Conservation (phyloP, 495 filamentous ascomycete genomes). For the Hyaloscypha bicolor region DNA sequence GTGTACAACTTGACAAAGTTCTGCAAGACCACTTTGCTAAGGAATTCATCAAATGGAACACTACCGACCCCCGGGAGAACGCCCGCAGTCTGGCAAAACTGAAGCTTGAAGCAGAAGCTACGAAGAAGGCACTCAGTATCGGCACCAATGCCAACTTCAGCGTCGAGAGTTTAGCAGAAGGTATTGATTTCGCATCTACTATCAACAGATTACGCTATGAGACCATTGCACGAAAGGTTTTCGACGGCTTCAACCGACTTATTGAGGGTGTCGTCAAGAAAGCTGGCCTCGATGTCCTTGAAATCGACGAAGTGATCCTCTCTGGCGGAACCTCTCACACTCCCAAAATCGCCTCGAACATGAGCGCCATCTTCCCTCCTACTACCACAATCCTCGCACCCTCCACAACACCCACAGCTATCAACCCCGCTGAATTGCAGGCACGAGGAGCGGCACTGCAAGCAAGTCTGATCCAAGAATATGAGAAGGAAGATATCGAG, state of each 20-base stretch:
- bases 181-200: conserved; percentile 86
- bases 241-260: conserved; percentile 82
- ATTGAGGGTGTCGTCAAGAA: conserved; percentile 86
- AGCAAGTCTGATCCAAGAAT: conserved; percentile 88
- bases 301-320: conserved; percentile 93
- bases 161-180: conserved; percentile 84
- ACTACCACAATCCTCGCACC: conserved; percentile 81
- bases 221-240: conserved; percentile 80
- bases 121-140: conserved; percentile 86
- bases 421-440: conserved; percentile 91
- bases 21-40: conserved; percentile 96
- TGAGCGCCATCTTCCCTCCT: conserved; percentile 77
- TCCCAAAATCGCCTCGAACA: conserved; percentile 80
- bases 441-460: conserved; percentile 94
- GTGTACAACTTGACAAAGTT: conserved; percentile 80
- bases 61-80: conserved; percentile 82
- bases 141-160: conserved; percentile 86
- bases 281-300: conserved; percentile 87
- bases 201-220: conserved; percentile 95
- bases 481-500: conserved; percentile 89
- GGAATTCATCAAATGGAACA: conserved; percentile 95
- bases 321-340: conserved; percentile 93
- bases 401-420: conserved; percentile 69
- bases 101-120: conserved; percentile 84
- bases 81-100: conserved; percentile 85